These are phyloP conservation scores for Rhodotorula kratochvilovae DNA, from an alignment of 768 basidiomycete species.

Conservation along the genomic window DNA sequence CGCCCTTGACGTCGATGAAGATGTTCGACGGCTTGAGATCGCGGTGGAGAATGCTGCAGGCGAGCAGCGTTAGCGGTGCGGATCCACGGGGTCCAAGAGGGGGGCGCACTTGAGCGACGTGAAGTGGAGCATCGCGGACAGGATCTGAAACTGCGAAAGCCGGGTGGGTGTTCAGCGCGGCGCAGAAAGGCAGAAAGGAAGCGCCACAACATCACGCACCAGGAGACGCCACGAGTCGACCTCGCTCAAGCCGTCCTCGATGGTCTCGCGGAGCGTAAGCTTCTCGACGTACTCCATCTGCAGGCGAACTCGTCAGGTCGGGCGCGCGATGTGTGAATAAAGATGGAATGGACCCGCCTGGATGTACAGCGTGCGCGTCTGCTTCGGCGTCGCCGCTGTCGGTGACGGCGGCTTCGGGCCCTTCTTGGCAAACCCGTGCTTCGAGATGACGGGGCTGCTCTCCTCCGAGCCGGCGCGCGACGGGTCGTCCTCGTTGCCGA, in stretches of 20 bases:
- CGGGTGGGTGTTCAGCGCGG: neutral
- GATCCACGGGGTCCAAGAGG: too few relatives aligned
- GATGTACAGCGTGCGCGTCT: constrained; percentile 42
- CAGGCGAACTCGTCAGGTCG: neutral
- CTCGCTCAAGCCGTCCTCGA: constrained; percentile 42
- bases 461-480: neutral
- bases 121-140: constrained; percentile 43
- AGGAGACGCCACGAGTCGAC: constrained; percentile 38
- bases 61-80: too few relatives aligned
- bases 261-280: constrained; percentile 38
- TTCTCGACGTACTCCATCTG: constrained; percentile 40
- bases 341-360: constrained; percentile 29
- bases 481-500: constrained; percentile 40
- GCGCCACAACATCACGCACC: constrained; percentile 1
- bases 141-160: constrained; percentile 35
- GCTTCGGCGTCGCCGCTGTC: constrained; percentile 9
- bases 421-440: neutral
- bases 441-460: constrained; percentile 1
- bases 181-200: too few relatives aligned
- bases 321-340: fast-evolving
- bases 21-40: constrained; percentile 43
- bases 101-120: constrained; percentile 40
- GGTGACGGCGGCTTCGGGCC: constrained; percentile 4
- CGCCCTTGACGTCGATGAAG: constrained; percentile 38
- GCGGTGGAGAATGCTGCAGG: constrained; percentile 41